A percentile compares a stretch with the other conserved stretches of the same genome.
Conservation (phyloP, 192 early-diverging fungal genomes). For the Entomortierella beljakovae region DNA sequence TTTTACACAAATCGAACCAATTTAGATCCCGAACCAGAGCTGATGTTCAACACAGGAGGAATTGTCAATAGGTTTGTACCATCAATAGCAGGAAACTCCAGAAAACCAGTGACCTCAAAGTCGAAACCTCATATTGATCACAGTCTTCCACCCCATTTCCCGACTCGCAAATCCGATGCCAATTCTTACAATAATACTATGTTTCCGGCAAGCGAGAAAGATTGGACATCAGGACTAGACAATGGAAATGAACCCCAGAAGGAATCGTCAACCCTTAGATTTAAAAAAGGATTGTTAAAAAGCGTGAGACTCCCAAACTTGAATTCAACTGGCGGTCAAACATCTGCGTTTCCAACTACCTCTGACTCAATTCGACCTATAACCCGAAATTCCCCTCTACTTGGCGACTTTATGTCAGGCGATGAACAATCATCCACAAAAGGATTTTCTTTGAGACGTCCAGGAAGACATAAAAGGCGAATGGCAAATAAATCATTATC, state of each 20-base stretch:
- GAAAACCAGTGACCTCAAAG: constrained; percentile 4
- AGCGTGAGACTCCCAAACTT: constrained; percentile 27
- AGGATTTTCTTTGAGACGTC: constrained; percentile 13
- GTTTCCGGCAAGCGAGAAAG: background rate
- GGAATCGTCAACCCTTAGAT: constrained; percentile 29
- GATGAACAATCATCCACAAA: constrained; percentile 32
- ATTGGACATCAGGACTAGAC: constrained; percentile 3
- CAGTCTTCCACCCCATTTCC: constrained; percentile 30
- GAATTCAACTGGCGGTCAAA: constrained; percentile 3
- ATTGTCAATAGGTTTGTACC: constrained; percentile 12
- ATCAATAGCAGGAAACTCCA: constrained; percentile 2
- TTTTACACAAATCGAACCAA: too few relatives aligned
- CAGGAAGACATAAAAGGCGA: constrained; percentile 26
- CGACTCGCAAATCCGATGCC: constrained; percentile 8
- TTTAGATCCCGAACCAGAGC: constrained; percentile 26
- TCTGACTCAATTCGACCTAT: constrained; percentile 8
- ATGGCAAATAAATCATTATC: constrained; percentile 26
- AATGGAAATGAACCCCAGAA: constrained; percentile 29
- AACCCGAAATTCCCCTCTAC: constrained; percentile 5
- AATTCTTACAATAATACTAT: background rate
- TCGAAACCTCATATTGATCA: background rate
- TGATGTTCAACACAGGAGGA: constrained; percentile 28
- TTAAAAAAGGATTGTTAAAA: constrained; percentile 35
- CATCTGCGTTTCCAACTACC: background rate
- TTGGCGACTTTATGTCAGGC: constrained; percentile 39